Conservation (phyloP, 1,284 basidiomycete genomes). For the Salmacisia buchloeana region DNA sequence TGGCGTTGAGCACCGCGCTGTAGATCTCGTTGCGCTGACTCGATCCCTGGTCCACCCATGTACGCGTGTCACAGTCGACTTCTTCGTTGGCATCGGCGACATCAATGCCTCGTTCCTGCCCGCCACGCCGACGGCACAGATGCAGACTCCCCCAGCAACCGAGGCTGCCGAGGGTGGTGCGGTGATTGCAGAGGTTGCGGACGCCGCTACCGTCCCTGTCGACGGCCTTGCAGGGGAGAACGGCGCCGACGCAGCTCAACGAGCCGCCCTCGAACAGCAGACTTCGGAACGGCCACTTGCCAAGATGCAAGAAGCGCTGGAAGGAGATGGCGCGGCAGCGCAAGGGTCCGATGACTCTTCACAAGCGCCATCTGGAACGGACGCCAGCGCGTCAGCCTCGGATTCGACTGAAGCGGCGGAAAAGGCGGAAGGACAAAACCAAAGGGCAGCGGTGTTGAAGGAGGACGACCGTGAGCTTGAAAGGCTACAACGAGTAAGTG, state of each 20-base stretch:
- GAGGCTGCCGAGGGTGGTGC: no score
- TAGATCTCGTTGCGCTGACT: neutral
- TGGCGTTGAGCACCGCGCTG: conserved; percentile 21
- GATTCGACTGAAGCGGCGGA: conserved; percentile 33
- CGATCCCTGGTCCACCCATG: neutral
- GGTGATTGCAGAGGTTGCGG: conserved; percentile 20
- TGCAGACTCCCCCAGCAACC: neutral
- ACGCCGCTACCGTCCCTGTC: conserved; percentile 12
- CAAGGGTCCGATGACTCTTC: neutral
- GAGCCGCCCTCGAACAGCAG: conserved; percentile 66
- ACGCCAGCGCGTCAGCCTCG: no score
- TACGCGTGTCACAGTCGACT: conserved; percentile 65
- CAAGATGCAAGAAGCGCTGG: conserved; percentile 67
- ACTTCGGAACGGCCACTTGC: conserved; percentile 79
- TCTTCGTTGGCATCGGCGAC: conserved; percentile 97
- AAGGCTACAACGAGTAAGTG: conserved; percentile 65
- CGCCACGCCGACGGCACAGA: conserved; percentile 53
- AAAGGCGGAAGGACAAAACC: conserved; percentile 17
- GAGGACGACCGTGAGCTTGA: conserved; percentile 81
- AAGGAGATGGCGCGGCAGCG: conserved; percentile 58
- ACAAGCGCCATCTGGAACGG: conserved; percentile 26
- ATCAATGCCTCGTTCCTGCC: conserved; percentile 92
- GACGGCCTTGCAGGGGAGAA: conserved; percentile 12
- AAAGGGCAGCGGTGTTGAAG: conserved; percentile 64
- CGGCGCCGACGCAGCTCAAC: conserved; percentile 36